Conservation (phyloP, 192 early-diverging fungal genomes). For the Coemansia biformis region DNA sequence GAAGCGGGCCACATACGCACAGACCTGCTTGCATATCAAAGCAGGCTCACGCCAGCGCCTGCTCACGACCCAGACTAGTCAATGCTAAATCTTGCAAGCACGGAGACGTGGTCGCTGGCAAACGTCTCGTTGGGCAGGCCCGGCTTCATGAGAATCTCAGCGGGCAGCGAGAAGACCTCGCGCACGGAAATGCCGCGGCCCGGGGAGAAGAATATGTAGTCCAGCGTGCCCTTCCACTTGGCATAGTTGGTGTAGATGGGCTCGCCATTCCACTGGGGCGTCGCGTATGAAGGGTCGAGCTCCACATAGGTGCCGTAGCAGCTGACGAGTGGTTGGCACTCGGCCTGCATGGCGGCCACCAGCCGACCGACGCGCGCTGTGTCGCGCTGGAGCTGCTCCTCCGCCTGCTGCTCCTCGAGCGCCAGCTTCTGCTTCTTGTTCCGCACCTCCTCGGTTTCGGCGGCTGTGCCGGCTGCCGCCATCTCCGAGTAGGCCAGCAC, state of each 20-base stretch:
- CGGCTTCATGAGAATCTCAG: slow-evolving; percentile 29
- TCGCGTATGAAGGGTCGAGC: slow-evolving; percentile 34
- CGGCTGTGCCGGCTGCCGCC: slow-evolving; percentile 8
- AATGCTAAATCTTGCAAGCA: slow-evolving; percentile 21
- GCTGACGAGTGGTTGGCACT: slow-evolving; percentile 23
- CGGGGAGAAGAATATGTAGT: slow-evolving; percentile 43
- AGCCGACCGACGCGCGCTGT: slow-evolving; percentile 18
- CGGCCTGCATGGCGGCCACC: slow-evolving; percentile 15
- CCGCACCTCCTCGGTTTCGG: slow-evolving; percentile 7
- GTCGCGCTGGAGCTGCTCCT: slow-evolving; percentile 25
- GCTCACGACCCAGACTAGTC: no score
- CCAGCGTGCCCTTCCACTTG: slow-evolving; percentile 48
- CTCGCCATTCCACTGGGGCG: slow-evolving; percentile 48
- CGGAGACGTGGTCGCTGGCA: slow-evolving; percentile 43
- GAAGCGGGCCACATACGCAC: no score
- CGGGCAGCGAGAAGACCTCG: slow-evolving; percentile 35
- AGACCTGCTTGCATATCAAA: no score
- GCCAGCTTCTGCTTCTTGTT: slow-evolving; percentile 25
- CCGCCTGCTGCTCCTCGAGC: slow-evolving; percentile 19
- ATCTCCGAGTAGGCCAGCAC: slow-evolving; percentile 30
- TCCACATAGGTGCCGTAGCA: slow-evolving; percentile 41
- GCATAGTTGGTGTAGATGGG: slow-evolving; percentile 49
- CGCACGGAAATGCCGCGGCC: slow-evolving; percentile 7
- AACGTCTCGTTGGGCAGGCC: slow-evolving; percentile 44
- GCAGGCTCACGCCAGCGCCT: no score